Percentiles rank a stretch among this genome's conserved stretches.
Evolutionary conservation across 345 rosid species (phyloP).

Genomic region (Turnera subulata): DNA sequence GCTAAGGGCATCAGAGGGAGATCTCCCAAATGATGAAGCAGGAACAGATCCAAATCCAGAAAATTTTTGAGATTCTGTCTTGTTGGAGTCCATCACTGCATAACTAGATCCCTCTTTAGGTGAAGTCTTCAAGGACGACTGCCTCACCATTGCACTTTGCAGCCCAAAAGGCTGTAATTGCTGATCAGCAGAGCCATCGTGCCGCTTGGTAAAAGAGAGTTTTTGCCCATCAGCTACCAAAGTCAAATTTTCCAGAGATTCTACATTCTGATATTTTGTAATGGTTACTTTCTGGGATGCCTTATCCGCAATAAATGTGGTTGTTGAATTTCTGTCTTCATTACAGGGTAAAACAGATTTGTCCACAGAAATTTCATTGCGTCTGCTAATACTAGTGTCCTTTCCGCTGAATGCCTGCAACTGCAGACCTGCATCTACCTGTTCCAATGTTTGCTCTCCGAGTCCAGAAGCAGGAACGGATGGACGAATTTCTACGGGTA

Average conservation of each 20-base stretch:
- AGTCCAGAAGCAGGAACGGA: constrained; percentile 32
- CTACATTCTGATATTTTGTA: constrained; percentile 19
- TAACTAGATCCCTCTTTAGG: constrained; percentile 22
- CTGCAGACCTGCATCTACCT: constrained; percentile 15
- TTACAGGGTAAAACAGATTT: constrained; percentile 27
- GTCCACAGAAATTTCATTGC: constrained; percentile 22
- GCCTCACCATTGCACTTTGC: constrained; percentile 35
- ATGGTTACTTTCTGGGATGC: constrained; percentile 10
- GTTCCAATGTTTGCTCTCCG: constrained; percentile 26
- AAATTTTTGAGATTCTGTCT: constrained; percentile 33
- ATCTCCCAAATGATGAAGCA: constrained; percentile 33
- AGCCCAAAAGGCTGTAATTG: constrained; percentile 26
- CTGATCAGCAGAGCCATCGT: constrained; percentile 31
- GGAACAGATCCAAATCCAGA: constrained; percentile 28
- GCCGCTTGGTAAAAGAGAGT: constrained; percentile 19
- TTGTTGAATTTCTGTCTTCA: constrained; percentile 26
- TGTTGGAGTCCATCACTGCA: constrained; percentile 14
- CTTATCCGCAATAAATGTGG: constrained; percentile 20
- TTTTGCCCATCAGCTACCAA: constrained; percentile 30
- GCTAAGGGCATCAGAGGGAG: constrained; percentile 23
- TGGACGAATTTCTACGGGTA: constrained; percentile 21
- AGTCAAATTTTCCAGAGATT: constrained; percentile 15
- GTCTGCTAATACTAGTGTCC: constrained; percentile 15
- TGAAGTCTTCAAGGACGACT: constrained; percentile 33
- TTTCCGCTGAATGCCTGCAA: constrained; percentile 16